Evolutionary conservation across 768 basidiomycete genomes (phyloP), one percentile per base, ranked within the genome.

Genomic region (Suillus cothurnatus): DNA sequence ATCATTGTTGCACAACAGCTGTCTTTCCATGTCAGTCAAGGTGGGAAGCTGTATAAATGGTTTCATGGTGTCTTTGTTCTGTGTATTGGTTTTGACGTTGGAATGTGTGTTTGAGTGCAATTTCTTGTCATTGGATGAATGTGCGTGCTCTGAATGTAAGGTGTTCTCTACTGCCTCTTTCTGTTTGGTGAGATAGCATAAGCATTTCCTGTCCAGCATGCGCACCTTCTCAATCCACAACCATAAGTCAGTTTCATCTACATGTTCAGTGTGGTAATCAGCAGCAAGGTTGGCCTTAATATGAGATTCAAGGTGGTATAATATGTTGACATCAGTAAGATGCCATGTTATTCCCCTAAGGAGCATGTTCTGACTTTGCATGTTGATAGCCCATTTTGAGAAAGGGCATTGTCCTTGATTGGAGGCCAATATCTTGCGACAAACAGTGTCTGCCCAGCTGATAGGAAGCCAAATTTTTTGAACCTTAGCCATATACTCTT

Each of bases 1-100:
- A 2, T 65, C 36, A 36, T 73, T 65, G 0, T 71, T 62, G 0
- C 12, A 11, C 0, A 78, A 66, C 0, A 73, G 61, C 0, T 61
- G 11, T 0, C 62, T 49, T 62, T 78, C 72, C 0, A 52, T 49
- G 0, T 45, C 26, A 0, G 70, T 74, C 0, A 69, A 61, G 7
- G 61, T 15, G 2, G 71, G 67, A 1, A 66, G 34, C 28, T 31
- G 38, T 21, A 31, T 32, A 14, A 34, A 38, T 1, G 17, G 26
- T 49, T 55, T 38, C 26, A 60, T 32, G 31, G n/a, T n/a, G n/a
- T n/a, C n/a, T n/a, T n/a, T n/a, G n/a, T n/a, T n/a, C n/a, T 32
- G 31, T 6, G 31, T 32, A 32, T 6, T 32, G 31, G 2, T 32
- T 32, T 32, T 32, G 31, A 32, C 6, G 31, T 2, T 32, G 3